Conservation (phyloP, 192 early-diverging fungal species). For the Coemansia sp. region DNA sequence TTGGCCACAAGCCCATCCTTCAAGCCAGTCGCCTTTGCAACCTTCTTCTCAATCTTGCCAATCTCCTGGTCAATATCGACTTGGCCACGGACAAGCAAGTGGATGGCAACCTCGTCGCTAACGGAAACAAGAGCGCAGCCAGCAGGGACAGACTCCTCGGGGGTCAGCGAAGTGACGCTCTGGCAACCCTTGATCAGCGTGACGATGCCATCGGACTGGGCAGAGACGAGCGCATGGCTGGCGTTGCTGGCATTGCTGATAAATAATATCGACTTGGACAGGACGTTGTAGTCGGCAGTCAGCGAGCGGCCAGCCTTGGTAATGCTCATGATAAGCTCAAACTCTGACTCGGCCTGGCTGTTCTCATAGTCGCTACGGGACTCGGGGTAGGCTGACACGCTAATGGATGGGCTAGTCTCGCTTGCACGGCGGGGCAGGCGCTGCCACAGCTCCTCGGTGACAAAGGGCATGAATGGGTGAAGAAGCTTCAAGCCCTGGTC, state of each 20-base stretch:
- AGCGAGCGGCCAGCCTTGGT: slow-evolving; percentile 79
- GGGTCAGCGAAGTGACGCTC: slow-evolving; percentile 64
- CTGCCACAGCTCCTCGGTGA: slow-evolving; percentile 99
- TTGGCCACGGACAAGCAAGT: slow-evolving; percentile 77
- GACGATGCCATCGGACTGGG: slow-evolving; percentile 67
- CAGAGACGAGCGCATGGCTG: slow-evolving; percentile 56
- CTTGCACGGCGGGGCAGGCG: slow-evolving; percentile 80
- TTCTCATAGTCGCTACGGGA: slow-evolving; percentile 62
- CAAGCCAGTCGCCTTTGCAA: slow-evolving; percentile 67
- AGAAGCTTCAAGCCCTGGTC: slow-evolving; percentile 90
- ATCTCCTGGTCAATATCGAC: slow-evolving; percentile 88
- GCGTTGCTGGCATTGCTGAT: slow-evolving; percentile 59
- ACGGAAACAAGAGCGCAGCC: slow-evolving; percentile 79
- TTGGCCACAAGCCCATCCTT: slow-evolving; percentile 66
- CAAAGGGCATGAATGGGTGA: slow-evolving; percentile 98
- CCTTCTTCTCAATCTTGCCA: slow-evolving; percentile 76
- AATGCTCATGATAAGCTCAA: slow-evolving; percentile 78
- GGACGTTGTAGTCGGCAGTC: slow-evolving; percentile 77
- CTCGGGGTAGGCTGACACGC: slow-evolving; percentile 61
- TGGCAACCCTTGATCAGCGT: slow-evolving; percentile 78
- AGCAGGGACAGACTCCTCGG: slow-evolving; percentile 65
- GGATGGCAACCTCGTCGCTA: slow-evolving; percentile 71
- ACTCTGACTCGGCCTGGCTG: slow-evolving; percentile 73
- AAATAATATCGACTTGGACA: slow-evolving; percentile 59
- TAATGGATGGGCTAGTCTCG: slow-evolving; percentile 67